phyloP scores from a whole-genome alignment of 345 rosid species.

The Moringa oleifera region DNA sequence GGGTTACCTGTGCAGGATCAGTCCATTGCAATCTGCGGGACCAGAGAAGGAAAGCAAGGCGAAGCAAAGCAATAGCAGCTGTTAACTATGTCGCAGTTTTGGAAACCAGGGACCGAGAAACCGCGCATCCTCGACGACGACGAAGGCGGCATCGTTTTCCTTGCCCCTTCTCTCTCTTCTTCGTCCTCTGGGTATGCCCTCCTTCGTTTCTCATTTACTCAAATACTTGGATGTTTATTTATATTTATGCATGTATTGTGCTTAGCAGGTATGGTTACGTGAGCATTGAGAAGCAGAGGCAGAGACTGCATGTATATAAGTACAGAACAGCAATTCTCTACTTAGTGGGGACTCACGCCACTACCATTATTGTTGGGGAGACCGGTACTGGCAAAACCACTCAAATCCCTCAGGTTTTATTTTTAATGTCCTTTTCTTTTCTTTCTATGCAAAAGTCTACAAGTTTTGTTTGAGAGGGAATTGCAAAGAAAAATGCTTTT shows the following conservation, averaged over 20 bases:
- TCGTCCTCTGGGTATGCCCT: constrained; percentile 62
- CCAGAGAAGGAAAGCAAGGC: no score
- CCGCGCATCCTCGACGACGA: constrained; percentile 84
- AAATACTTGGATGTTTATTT: neutral
- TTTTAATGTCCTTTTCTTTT: neutral
- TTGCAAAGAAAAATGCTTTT: neutral
- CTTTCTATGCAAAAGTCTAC: neutral
- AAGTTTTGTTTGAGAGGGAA: neutral
- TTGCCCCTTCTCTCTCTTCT: constrained; percentile 47
- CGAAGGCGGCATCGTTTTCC: constrained; percentile 84
- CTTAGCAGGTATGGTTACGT: constrained; percentile 51
- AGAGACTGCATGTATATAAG: constrained; percentile 85
- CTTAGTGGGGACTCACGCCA: constrained; percentile 82
- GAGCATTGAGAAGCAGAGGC: constrained; percentile 79
- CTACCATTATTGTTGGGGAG: constrained; percentile 91
- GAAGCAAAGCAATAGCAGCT: no score
- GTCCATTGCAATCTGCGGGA: no score
- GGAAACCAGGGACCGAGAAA: constrained; percentile 92
- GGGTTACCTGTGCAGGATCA: no score
- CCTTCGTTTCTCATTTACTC: neutral
- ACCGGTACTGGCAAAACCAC: constrained; percentile 99
- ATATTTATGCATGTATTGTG: neutral
- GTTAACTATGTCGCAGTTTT: constrained; percentile 85
- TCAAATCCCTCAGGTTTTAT: constrained; percentile 84
- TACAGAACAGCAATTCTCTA: constrained; percentile 74